These are phyloP conservation scores for Tricholoma furcatifolium DNA, from an alignment of 768 basidiomycete genomes.

Conservation along the genomic window DNA sequence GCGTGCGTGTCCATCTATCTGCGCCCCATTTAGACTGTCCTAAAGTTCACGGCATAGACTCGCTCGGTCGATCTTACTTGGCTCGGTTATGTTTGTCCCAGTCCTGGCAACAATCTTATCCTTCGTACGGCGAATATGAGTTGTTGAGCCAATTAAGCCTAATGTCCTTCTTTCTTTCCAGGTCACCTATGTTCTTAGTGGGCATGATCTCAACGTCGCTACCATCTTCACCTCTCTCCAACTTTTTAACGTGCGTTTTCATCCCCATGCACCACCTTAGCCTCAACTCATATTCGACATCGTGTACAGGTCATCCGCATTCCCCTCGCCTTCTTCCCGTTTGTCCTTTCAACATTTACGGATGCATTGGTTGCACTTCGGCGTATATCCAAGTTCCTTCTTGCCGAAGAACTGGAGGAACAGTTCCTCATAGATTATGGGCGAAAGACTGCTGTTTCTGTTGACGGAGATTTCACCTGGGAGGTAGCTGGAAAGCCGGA, in stretches of 20 bases:
- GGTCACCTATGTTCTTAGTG: constrained; percentile 61
- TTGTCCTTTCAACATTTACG: constrained; percentile 45
- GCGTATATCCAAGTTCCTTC: constrained; percentile 46
- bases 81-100: constrained; percentile 49
- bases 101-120: constrained; percentile 48
- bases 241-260: constrained; percentile 47
- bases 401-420: constrained; percentile 52
- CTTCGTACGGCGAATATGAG: constrained; percentile 37
- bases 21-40: background rate
- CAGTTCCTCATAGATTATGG: constrained; percentile 42
- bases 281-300: background rate
- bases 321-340: constrained; percentile 53
- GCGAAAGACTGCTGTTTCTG: constrained; percentile 37
- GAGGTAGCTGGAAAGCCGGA: constrained; percentile 32
- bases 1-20: constrained; percentile 27
- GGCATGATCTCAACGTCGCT: constrained; percentile 50
- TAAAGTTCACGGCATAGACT: constrained; percentile 19
- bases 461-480: constrained; percentile 52
- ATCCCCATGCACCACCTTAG: constrained; percentile 18
- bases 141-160: background rate
- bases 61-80: constrained; percentile 37
- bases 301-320: constrained; percentile 47
- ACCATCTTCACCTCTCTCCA: constrained; percentile 57
- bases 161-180: constrained; percentile 21
- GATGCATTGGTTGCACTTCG: constrained; percentile 48